These are phyloP conservation scores for Eucalyptus erythrocorys DNA, from an alignment of 345 rosid species.

Conservation along the genomic window DNA sequence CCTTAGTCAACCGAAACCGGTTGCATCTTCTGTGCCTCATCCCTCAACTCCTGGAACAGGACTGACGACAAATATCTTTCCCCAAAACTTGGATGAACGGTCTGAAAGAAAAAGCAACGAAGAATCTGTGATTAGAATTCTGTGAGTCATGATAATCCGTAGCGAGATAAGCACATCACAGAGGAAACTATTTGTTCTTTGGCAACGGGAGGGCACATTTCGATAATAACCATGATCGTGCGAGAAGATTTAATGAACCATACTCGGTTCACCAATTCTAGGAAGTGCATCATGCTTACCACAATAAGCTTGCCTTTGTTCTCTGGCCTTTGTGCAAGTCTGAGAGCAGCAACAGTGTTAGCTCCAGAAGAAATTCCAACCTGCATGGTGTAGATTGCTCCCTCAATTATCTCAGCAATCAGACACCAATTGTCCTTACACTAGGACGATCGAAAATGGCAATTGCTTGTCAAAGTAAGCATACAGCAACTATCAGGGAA, in stretches of 20 bases:
- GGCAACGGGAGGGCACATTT: background rate
- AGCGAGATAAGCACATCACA: background rate
- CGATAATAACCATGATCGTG: background rate
- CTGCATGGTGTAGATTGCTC: conserved; percentile 12
- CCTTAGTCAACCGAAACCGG: conserved; percentile 72
- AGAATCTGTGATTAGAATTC: background rate
- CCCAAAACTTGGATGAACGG: conserved; percentile 91
- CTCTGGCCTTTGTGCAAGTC: conserved; percentile 79
- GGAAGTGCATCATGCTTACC: conserved; percentile 20
- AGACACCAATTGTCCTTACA: background rate
- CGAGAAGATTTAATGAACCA: background rate
- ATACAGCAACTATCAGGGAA: background rate
- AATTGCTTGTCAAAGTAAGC: background rate
- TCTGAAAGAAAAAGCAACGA: conserved; percentile 22
- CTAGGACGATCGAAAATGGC: background rate
- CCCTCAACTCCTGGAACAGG: conserved; percentile 77
- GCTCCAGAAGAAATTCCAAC: conserved; percentile 98
- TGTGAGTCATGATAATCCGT: background rate
- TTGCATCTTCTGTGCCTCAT: conserved; percentile 83
- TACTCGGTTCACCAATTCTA: background rate
- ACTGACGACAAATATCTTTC: conserved; percentile 85
- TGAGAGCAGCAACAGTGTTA: conserved; percentile 81
- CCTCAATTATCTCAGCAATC: background rate
- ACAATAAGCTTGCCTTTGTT: conserved; percentile 94
- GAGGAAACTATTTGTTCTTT: background rate